Evolutionary conservation across 805 yeast genomes (phyloP), one percentile per base, ranked within the genome.

Genomic region (Candida incommunis): DNA sequence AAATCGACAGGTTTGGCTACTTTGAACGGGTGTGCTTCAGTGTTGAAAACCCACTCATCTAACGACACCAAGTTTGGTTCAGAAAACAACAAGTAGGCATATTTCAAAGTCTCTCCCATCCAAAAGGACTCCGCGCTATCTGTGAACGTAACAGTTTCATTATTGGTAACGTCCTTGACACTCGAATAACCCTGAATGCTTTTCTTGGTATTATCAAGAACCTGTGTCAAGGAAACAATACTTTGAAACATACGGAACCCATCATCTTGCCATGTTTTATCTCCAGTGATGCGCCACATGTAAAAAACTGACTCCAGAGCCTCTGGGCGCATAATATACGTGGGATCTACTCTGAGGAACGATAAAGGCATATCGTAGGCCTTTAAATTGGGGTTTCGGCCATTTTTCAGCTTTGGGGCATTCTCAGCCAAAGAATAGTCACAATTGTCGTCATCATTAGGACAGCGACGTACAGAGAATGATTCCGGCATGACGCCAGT

Each of bases 401-500:
- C 25, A 18, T 18, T 21, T 5, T 22, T 22, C 24, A 52, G 41
- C 22, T 51, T 50, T 15, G 52, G 51, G 5, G 21, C 22, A 16
- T 9, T 15, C 7, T 42, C 41, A 23, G 5, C 5, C 7, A 11
- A 11, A 13, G 25, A 15, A 34, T 44, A 47, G 25, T 44, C 48
- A 4, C 31, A 27, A 9, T 51, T 45, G 22, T 41, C 15, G 11
- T 54, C 56, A 2, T 61, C 57, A 48, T 75, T 76, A 7, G 70
- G 65, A 62, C 85, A 85, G 70, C 90, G 90, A 1, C 81, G 82
- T 5, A 76, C 96, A 59, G 83, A 85, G 31, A 69, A 46, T 20
- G 55, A 54, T 48, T 72, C 76, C 2, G 76, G 74, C 72, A 64
- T 68, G 46, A 68, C 58, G 53, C 71, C 61, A 54, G 64, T 27